Base-by-base conservation (phyloP, 768 basidiomycete genomes). In the Mycena galopus region DNA sequence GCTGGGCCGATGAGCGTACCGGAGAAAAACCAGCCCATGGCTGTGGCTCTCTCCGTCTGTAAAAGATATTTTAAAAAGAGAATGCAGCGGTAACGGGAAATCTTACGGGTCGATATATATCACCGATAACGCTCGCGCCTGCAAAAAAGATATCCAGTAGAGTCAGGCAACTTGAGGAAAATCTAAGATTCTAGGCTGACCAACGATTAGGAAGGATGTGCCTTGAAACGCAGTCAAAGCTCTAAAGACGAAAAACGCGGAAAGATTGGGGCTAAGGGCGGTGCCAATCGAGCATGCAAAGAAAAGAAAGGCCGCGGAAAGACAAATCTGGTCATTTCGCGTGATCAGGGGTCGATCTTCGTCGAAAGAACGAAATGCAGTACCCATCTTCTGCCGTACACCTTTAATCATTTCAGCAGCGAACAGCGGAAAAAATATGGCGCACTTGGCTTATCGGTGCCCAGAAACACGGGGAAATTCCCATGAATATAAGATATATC, bases 301-400 rank as follows among this genome's bases (percentile, higher is more conserved):
- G 25, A 75, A 75, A 4, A 75, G 39, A 35, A 75, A 21, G 19
- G 74, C 71, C 23, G 63, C 61, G 47, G 67, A 63, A n/a, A 75
- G 21, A 44, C 67, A 75, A n/a, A 75, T 75, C 74, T 75, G 65
- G 44, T 9, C 42, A 35, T 17, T 17, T 42, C 33, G 4, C 10
- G 23, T 27, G 23, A 32, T 67, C 71, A 21, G 71, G 56, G 23
- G 37, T 44, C 32, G 50, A 35, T 53, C 33, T 16, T 60, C 71
- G 65, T 14, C 58, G 62, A 35, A 30, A 57, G 25, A 59, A 62
- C 17, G 16, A 35, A 60, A 44, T 11, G 12, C 11, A 33, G 25
- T 75, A 75, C 74, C 74, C 62, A 72, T 65, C 74, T 71, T 69
- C 74, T 75, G 27, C 74, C 74, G 47, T 75, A 75, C 30, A 75